Evolutionary conservation across 768 basidiomycete species (phyloP).

Genomic region (Kwoniella heveanensis): DNA sequence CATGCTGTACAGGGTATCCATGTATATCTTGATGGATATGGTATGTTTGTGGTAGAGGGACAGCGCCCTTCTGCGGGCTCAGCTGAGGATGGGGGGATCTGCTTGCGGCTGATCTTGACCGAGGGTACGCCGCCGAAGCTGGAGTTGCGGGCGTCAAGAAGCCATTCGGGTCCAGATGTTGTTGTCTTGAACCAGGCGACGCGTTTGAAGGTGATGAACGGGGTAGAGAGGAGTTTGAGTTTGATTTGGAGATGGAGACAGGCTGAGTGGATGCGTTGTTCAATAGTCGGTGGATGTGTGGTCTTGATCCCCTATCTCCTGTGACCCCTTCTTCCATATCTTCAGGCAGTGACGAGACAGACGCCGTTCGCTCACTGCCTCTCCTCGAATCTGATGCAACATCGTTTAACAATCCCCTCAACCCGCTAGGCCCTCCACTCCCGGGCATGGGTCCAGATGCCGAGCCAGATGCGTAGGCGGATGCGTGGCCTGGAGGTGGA

Average conservation of each 20-base stretch:
- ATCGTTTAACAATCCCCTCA: slow-evolving; percentile 43
- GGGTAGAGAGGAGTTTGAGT: slow-evolving; percentile 35
- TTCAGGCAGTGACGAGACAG: slow-evolving; percentile 24
- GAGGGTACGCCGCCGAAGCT: slow-evolving; percentile 17
- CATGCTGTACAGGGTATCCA: slow-evolving; percentile 17
- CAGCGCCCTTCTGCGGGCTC: slow-evolving; percentile 19
- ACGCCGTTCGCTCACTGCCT: slow-evolving; percentile 26
- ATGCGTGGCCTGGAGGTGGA: slow-evolving; percentile 1
- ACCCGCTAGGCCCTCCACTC: slow-evolving; percentile 34
- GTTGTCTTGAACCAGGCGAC: slow-evolving; percentile 27
- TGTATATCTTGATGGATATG: not conserved
- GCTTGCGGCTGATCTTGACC: slow-evolving; percentile 27
- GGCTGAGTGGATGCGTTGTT: slow-evolving; percentile 28
- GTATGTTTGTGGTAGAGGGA: slow-evolving; percentile 7
- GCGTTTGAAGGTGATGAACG: slow-evolving; percentile 30
- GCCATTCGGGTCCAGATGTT: slow-evolving; percentile 27
- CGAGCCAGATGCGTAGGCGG: not conserved
- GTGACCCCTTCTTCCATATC: slow-evolving; percentile 34
- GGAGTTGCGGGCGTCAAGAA: slow-evolving; percentile 41
- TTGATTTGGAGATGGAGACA: slow-evolving; percentile 32
- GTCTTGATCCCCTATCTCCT: slow-evolving; percentile 3
- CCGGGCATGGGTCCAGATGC: not conserved
- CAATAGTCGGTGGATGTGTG: slow-evolving; percentile 29
- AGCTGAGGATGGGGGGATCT: slow-evolving; percentile 29
- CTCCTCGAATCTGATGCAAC: slow-evolving; percentile 20